phyloP scores from a whole-genome alignment of 2,329 filamentous ascomycete species.

The Aspergillus sp. region DNA sequence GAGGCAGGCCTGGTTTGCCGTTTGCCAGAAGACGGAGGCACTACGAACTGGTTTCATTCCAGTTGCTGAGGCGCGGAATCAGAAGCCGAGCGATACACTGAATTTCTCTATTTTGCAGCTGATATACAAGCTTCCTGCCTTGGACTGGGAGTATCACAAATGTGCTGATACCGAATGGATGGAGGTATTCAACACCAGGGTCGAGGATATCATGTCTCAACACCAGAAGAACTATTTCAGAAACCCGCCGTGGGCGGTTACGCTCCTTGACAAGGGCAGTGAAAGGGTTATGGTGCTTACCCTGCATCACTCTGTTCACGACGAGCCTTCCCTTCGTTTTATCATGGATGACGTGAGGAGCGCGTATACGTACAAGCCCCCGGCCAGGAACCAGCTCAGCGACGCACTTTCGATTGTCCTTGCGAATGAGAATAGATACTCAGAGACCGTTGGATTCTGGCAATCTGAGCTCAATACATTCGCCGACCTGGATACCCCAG shows the following conservation, averaged over 20 bases:
- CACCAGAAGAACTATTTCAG: conserved; percentile 30
- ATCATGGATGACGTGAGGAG: conserved; percentile 28
- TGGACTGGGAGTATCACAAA: conserved; percentile 27
- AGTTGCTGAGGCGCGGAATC: conserved; percentile 22
- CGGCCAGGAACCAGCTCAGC: conserved; percentile 26
- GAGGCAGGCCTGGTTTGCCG: conserved; percentile 33
- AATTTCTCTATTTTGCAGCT: conserved; percentile 30
- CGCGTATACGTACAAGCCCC: conserved; percentile 23
- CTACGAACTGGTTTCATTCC: conserved; percentile 40
- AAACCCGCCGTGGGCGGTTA: conserved; percentile 39
- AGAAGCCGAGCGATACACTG: background rate
- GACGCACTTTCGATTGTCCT: conserved; percentile 28
- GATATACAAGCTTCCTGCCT: conserved; percentile 23
- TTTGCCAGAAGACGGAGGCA: conserved; percentile 33
- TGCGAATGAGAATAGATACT: conserved; percentile 13
- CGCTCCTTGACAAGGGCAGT: conserved; percentile 28
- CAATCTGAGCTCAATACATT: conserved; percentile 23
- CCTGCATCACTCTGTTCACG: conserved; percentile 36
- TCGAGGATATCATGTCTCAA: conserved; percentile 23
- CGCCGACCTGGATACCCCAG: conserved; percentile 21
- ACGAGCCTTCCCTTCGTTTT: conserved; percentile 32
- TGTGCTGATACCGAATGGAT: conserved; percentile 18
- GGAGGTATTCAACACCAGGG: conserved; percentile 16
- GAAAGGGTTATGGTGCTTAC: conserved; percentile 36
- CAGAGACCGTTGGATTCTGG: conserved; percentile 27